Base-by-base conservation (phyloP, 2,329 filamentous ascomycete genomes). In the Triangularia verruculosa region DNA sequence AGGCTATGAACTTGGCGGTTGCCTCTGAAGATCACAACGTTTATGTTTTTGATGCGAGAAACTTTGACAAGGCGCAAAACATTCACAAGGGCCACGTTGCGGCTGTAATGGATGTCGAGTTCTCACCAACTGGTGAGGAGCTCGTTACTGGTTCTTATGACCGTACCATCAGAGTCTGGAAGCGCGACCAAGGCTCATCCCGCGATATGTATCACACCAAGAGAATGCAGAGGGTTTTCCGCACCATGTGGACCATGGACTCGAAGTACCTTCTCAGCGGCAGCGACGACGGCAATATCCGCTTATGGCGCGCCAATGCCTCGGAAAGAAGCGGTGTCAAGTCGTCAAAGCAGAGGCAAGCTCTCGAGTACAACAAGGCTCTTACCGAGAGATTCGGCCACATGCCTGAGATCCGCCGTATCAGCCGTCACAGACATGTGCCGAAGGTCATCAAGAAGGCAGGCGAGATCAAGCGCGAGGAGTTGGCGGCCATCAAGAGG, bases 161-260 rank as follows among this genome's bases (percentile, higher is more conserved):
- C 74, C 88, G 93, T 66, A 97, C 92, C 4, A 83, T 99, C 59
- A 87, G 95, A 58, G 80, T 98, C 57, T 98, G 93, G 91, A 87
- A 87, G 74, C 85, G 91, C 62, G 86, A 89, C 68, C 82, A 89
- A 66, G 94, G 94, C 24, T 92, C 95, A 77, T 93, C 91, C 13
- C 85, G 93, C 70, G 95, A 99, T 73, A 88, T 97, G 57, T 99
- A 98, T 78, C 93, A 98, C 80, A 98, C 95, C 17, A 96, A 97
- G 79, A 88, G 95, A 67, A 97, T 97, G 94, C 94, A 98, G 80
- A 86, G 70, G 55, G 68, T 71, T 9, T 72, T 96, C 79, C 89
- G 89, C 9, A 88, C 88, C 56, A 86, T 86, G 66, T 98, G 91
- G 83, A 95, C 93, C 0, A 91, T 93, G 5, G 95, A 99, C 75